A percentile compares a stretch with the other conserved stretches of the same genome.
phyloP scores from a whole-genome alignment of 108 stramenopile species.

The Fistulifera pelliculosa region DNA sequence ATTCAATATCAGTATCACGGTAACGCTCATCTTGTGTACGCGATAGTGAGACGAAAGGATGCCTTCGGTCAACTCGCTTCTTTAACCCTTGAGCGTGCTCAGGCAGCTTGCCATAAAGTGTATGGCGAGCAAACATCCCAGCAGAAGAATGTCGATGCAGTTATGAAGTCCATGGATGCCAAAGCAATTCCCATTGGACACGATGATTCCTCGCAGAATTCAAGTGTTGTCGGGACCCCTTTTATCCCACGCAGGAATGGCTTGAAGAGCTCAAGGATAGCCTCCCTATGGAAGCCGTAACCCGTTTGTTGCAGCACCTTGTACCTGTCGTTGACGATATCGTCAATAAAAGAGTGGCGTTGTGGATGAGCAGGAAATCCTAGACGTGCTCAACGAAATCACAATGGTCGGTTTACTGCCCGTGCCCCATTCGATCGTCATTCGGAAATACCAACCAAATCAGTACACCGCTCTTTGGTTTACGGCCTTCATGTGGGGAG shows the following conservation, averaged over 20 bases:
- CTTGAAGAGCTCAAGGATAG: constrained; percentile 75
- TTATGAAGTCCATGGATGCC: constrained; percentile 37
- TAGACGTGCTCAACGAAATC: constrained; percentile 75
- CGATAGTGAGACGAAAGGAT: constrained; percentile 87
- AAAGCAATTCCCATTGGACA: constrained; percentile 35
- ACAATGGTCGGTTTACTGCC: constrained; percentile 93
- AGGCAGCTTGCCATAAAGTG: constrained; percentile 69
- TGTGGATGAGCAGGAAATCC: constrained; percentile 86
- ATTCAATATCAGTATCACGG: constrained; percentile 98
- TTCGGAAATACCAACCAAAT: constrained; percentile 96
- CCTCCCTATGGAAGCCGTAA: constrained; percentile 86
- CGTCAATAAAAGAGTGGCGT: constrained; percentile 51
- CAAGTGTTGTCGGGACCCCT: constrained; percentile 26
- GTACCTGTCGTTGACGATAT: constrained; percentile 93
- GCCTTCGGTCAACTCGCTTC: constrained; percentile 71
- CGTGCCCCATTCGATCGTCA: constrained; percentile 96
- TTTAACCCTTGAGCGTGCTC: constrained; percentile 61
- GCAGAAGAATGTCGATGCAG: constrained; percentile 55
- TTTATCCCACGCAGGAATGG: constrained; percentile 83
- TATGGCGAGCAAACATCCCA: constrained; percentile 50
- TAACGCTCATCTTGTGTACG: constrained; percentile 93
- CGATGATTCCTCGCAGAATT: constrained; percentile 21
- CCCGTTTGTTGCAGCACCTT: constrained; percentile 82
- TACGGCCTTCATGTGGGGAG: constrained; percentile 98
- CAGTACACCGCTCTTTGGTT: constrained; percentile 97